Conservation (phyloP, 768 basidiomycete genomes). For the Filobasidium wieringae region DNA sequence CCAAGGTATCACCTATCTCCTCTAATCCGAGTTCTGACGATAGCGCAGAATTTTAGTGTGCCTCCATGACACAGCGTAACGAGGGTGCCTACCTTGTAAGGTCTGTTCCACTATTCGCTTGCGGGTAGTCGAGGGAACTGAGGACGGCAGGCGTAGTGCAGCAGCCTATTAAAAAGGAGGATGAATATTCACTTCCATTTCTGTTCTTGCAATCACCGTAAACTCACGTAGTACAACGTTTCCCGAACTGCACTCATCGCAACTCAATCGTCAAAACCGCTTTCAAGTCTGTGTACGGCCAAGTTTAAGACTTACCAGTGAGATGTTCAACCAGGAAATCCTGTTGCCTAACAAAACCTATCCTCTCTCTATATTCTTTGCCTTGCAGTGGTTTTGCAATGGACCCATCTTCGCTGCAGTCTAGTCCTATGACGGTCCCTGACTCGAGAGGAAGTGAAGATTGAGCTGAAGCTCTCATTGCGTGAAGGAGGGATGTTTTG, state of each 20-base stretch:
- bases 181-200: not conserved
- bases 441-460: slow-evolving; percentile 30
- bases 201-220: not conserved
- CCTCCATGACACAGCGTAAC: not conserved
- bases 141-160: slow-evolving; percentile 43
- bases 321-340: slow-evolving; percentile 42
- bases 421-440: slow-evolving; percentile 22
- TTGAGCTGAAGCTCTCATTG: slow-evolving; percentile 32
- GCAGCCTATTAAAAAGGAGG: slow-evolving; percentile 27
- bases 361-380: slow-evolving; percentile 26
- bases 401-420: slow-evolving; percentile 14
- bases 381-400: slow-evolving; percentile 14
- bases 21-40: slow-evolving; percentile 41
- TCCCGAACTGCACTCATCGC: slow-evolving; percentile 38
- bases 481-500: slow-evolving; percentile 40
- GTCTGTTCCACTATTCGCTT: slow-evolving; percentile 43
- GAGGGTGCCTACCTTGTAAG: slow-evolving; percentile 21
- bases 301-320: slow-evolving; percentile 25
- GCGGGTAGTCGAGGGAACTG: slow-evolving; percentile 29
- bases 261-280: not conserved
- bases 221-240: slow-evolving; percentile 37
- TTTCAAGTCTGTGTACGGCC: not conserved
- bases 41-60: not conserved
- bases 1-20: slow-evolving; percentile 44
- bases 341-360: slow-evolving; percentile 43